Base-by-base conservation (phyloP, 495 filamentous ascomycete genomes). In the Penicillium turbatum region DNA sequence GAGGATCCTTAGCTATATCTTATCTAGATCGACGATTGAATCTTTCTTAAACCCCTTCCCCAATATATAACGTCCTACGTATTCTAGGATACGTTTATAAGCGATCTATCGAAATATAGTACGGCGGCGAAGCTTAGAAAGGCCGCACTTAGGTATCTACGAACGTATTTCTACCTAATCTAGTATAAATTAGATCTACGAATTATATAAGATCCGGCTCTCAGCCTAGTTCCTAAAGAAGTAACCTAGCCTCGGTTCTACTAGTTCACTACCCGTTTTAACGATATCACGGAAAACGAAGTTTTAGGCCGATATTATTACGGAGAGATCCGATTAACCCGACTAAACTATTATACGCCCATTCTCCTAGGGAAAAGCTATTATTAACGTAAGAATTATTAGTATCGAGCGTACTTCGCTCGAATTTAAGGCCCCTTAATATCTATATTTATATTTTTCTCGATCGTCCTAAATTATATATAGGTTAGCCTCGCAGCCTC, bases 1-100 rank as follows among this genome's bases (percentile, higher is more conserved):
- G 82, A 87, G 46, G 47, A 78, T 21, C 65, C 72, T 0, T 59
- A 70, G 3, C 61, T 84, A 8, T 83, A 87, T 50, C 72, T 85
- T 0, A 68, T 84, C 12, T 87, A 81, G 83, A 55, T 58, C 34
- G 53, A 79, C 24, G 54, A 71, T n/a, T n/a, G 21, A 43, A 38
- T 50, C 15, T 55, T 55, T 5, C 6, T 55, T 10, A 55, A 55
- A 31, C 53, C 53, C 19, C 46, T 50, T 27, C 53, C 53, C 0
- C n/a, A 35, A 5, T 55, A 50, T 19, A 32, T 55, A 1, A 31
- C 36, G n/a, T 55, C 45, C 8, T 38, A 38, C 19, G 29, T 17
- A 6, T 55, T 55, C 45, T 55, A 40, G 53, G 29, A 43, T n/a
- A 24, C 30, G 9, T 44, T 29, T 13, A 26, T 44, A 1, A 30